Evolutionary conservation across 2,329 filamentous ascomycete genomes (phyloP), one percentile per base, ranked within the genome.

Genomic region (Botrytis fragariae): DNA sequence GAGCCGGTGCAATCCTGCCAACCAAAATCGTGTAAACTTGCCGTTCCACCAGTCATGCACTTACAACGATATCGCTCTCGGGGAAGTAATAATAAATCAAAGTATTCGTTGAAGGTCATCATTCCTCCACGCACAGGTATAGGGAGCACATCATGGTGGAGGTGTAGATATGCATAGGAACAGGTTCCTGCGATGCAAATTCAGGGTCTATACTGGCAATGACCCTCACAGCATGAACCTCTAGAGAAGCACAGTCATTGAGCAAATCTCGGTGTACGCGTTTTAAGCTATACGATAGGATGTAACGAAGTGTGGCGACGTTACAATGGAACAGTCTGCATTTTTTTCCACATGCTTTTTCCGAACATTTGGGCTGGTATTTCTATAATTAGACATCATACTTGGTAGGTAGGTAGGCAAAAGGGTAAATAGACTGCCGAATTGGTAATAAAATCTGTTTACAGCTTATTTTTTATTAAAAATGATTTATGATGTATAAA

Each of bases 201-300:
- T 69, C 65, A 69, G 65, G 65, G 65, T 69, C 65, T 57, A 42
- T 57, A 69, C 65, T 69, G 48, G 37, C 35, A 69, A n/a, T 32
- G 51, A 42, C 48, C 48, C 35, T 69, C n/a, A 72, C 61, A 57
- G 70, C 70, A 72, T 67, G 70, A 67, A 72, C 70, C 61, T 72
- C 61, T 62, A 67, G 70, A 44, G 61, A 62, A 39, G 37, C 37
- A 72, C 70, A 44, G 70, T 42, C n/a, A 42, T 51, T 35, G 37
- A 67, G 12, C 37, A 42, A 5, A 54, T 72, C 45, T 72, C 45
- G 70, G 61, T 72, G 70, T 72, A 67, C 70, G 70, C 70, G 61
- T 59, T 72, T 45, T 65, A 45, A 25, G 39, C 42, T 32, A 32
- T 42, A 42, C 65, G 65, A 69, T 69, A 57, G 65, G 48, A 69